Evolutionary conservation across 1,284 basidiomycete genomes (phyloP).

Genomic region (Tranzscheliella williamsii): DNA sequence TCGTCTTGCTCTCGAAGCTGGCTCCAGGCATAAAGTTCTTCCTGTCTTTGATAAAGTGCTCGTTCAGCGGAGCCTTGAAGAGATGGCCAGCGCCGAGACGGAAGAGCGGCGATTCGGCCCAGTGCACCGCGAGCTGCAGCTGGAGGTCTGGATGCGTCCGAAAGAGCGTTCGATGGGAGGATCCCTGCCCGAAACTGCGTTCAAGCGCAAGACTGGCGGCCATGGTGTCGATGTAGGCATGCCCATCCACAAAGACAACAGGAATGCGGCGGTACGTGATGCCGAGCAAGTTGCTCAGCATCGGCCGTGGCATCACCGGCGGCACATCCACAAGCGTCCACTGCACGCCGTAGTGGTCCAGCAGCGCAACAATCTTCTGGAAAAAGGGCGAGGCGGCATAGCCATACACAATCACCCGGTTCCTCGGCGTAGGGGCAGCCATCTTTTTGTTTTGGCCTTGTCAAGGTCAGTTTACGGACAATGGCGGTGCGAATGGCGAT

Average conservation of each 20-base stretch:
- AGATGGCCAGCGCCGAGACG: conserved; percentile 24
- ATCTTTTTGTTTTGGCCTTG: too few species aligned
- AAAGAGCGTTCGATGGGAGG: conserved; percentile 5
- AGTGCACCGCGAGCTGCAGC: conserved; percentile 27
- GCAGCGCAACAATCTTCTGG: conserved; percentile 25
- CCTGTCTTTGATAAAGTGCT: conserved; percentile 16
- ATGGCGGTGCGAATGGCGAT: too few species aligned
- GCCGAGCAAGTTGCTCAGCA: conserved; percentile 21
- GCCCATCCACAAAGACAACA: conserved; percentile 30
- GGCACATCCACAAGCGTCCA: conserved; percentile 27
- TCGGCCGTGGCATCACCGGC: conserved; percentile 26
- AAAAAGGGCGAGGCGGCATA: conserved; percentile 33
- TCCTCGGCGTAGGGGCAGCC: too few species aligned
- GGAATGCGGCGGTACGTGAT: conserved; percentile 41
- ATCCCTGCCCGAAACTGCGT: conserved; percentile 13
- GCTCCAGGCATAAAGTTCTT: conserved; percentile 21
- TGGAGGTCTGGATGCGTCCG: conserved; percentile 10
- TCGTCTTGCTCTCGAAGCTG: conserved; percentile 11
- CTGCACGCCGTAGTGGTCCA: conserved; percentile 28
- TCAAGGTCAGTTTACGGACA: too few species aligned
- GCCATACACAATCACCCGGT: conserved; percentile 34
- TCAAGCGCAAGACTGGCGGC: conserved; percentile 24
- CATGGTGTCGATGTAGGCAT: conserved; percentile 31
- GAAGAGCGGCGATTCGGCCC: conserved; percentile 21
- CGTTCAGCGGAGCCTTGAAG: conserved; percentile 17